A percentile compares a stretch with the other conserved stretches of the same genome.
phyloP scores from a whole-genome alignment of 768 basidiomycete species.

The Mycena vulgaris region DNA sequence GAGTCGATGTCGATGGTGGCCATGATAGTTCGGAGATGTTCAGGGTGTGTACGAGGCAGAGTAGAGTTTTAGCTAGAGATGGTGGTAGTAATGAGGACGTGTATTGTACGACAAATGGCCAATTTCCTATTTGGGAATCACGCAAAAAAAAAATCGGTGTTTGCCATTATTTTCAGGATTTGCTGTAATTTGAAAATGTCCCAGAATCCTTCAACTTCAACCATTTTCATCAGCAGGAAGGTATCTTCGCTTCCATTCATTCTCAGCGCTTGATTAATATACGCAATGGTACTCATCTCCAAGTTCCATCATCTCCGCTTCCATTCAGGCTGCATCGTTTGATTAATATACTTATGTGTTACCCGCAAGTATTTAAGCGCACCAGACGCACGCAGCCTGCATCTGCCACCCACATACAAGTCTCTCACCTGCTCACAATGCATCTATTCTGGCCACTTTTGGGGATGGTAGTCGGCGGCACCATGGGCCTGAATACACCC shows the following conservation, averaged over 20 bases:
- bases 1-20: neutral
- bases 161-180: constrained; percentile 3
- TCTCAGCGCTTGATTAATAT: constrained; percentile 4
- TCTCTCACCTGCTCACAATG: constrained; percentile 4
- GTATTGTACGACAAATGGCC: neutral
- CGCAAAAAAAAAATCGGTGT: constrained; percentile 4
- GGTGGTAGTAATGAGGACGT: neutral
- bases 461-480: neutral
- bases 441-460: constrained; percentile 12
- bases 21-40: neutral
- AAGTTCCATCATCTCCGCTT: neutral
- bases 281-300: constrained; percentile 8
- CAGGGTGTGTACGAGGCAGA: neutral
- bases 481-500: constrained; percentile 13
- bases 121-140: constrained; percentile 18
- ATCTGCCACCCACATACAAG: neutral
- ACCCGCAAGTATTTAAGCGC: constrained; percentile 18
- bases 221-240: neutral
- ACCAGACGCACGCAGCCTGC: neutral
- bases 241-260: constrained; percentile 6
- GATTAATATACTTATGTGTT: neutral
- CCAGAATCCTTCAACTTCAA: neutral
- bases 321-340: constrained; percentile 1
- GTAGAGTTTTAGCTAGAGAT: too few relatives aligned
- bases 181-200: neutral